Conservation (phyloP, 2,329 filamentous ascomycete species). For the Oidium heveae region DNA sequence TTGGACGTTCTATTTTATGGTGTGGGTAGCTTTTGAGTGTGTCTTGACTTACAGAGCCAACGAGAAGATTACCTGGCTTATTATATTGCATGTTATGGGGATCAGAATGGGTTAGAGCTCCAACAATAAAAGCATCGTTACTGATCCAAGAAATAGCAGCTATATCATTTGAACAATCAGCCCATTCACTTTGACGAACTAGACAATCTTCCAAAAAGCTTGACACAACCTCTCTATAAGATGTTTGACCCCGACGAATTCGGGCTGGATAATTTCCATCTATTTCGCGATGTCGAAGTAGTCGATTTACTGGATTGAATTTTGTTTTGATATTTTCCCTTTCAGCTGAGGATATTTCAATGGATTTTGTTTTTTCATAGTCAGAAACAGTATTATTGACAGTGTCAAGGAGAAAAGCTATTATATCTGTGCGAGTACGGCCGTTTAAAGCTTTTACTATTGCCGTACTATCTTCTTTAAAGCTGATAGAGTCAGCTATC, state of each 20-base stretch:
- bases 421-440: neutral
- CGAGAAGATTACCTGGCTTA: constrained; percentile 32
- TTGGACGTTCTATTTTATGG: constrained; percentile 29
- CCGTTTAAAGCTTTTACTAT: neutral
- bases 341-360: neutral
- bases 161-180: constrained; percentile 35
- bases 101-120: constrained; percentile 36
- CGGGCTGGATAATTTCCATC: constrained; percentile 6
- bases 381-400: neutral
- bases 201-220: constrained; percentile 23
- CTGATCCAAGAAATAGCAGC: constrained; percentile 31
- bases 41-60: constrained; percentile 23
- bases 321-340: neutral
- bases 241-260: constrained; percentile 4
- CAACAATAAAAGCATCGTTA: constrained; percentile 27
- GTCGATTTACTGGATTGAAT: neutral
- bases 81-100: constrained; percentile 40
- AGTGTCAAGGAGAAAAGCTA: constrained; percentile 1
- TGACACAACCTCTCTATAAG: constrained; percentile 6
- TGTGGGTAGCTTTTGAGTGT: constrained; percentile 26
- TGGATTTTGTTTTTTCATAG: neutral
- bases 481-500: neutral
- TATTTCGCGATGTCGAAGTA: constrained; percentile 8
- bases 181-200: constrained; percentile 27
- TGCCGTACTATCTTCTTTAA: neutral